Evolutionary conservation across 371 early-diverging fungal genomes (phyloP).

Genomic region (Mucor irregularis): DNA sequence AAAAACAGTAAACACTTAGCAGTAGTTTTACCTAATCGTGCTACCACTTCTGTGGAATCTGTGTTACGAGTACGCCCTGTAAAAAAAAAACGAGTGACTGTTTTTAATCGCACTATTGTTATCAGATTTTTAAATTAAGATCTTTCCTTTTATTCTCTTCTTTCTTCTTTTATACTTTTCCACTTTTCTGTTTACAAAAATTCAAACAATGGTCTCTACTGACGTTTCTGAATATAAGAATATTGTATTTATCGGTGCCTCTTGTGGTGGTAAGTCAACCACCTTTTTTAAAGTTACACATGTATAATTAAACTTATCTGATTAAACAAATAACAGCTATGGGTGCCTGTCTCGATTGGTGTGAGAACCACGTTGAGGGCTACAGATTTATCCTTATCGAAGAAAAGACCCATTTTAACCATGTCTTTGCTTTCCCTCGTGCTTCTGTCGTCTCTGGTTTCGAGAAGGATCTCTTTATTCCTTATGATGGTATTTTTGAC

Average conservation of each 20-base stretch:
- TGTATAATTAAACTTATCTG: background rate
- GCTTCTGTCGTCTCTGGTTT: slow-evolving; percentile 60
- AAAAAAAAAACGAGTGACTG: no score
- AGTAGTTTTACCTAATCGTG: no score
- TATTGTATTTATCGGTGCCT: slow-evolving; percentile 57
- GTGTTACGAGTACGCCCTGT: no score
- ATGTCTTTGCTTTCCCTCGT: slow-evolving; percentile 67
- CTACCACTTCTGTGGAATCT: no score
- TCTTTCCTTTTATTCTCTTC: no score
- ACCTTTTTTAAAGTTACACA: no score
- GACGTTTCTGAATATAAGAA: slow-evolving; percentile 35
- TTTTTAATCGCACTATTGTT: no score
- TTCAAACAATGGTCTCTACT: slow-evolving; percentile 7
- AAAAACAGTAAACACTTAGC: no score
- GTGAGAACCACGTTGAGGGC: slow-evolving; percentile 32
- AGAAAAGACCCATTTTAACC: slow-evolving; percentile 58
- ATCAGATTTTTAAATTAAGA: no score
- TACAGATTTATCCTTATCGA: slow-evolving; percentile 63
- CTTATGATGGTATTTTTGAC: slow-evolving; percentile 50
- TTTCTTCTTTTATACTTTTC: background rate
- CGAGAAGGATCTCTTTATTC: slow-evolving; percentile 62
- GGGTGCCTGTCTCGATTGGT: slow-evolving; percentile 36
- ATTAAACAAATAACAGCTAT: slow-evolving; percentile 23
- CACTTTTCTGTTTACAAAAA: background rate
- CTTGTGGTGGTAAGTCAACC: slow-evolving; percentile 41